A percentile compares a stretch with the other conserved stretches of the same genome.
Evolutionary conservation across 257 asterid species (phyloP).

Genomic region (Solanum megistacrolobum): DNA sequence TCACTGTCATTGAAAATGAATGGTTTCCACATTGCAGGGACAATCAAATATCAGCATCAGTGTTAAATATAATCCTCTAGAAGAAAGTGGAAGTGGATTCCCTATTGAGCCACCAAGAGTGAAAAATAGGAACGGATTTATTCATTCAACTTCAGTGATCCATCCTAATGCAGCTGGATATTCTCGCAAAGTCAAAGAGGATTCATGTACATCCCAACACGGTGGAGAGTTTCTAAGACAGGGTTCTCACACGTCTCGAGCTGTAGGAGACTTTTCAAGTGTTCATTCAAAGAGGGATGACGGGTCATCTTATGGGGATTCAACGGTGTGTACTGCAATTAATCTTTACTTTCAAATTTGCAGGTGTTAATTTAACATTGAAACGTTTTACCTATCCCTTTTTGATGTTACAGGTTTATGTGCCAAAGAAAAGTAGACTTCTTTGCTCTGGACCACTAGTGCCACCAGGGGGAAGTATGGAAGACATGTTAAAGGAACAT

Average conservation of each 20-base stretch:
- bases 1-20: not conserved
- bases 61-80: constrained; percentile 32
- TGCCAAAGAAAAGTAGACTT: constrained; percentile 28
- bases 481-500: constrained; percentile 52
- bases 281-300: constrained; percentile 8
- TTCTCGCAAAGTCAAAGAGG: constrained; percentile 26
- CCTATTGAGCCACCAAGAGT: constrained; percentile 55
- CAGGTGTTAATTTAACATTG: not conserved
- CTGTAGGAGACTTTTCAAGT: constrained; percentile 5
- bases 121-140: constrained; percentile 20
- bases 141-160: constrained; percentile 54
- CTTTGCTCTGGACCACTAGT: constrained; percentile 48
- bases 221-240: constrained; percentile 11
- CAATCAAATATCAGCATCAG: constrained; percentile 31
- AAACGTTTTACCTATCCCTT: not conserved
- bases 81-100: constrained; percentile 51
- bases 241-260: constrained; percentile 13
- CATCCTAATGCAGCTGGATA: constrained; percentile 52
- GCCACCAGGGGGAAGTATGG: constrained; percentile 55
- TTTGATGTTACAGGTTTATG: constrained; percentile 22
- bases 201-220: constrained; percentile 16
- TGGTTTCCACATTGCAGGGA: constrained; percentile 11
- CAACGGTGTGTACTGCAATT: constrained; percentile 6
- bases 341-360: not conserved
- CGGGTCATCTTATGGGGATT: constrained; percentile 1